These are phyloP conservation scores for Bothriochloa decipiens DNA, from an alignment of 176 grass and related monocot species.

Conservation along the genomic window DNA sequence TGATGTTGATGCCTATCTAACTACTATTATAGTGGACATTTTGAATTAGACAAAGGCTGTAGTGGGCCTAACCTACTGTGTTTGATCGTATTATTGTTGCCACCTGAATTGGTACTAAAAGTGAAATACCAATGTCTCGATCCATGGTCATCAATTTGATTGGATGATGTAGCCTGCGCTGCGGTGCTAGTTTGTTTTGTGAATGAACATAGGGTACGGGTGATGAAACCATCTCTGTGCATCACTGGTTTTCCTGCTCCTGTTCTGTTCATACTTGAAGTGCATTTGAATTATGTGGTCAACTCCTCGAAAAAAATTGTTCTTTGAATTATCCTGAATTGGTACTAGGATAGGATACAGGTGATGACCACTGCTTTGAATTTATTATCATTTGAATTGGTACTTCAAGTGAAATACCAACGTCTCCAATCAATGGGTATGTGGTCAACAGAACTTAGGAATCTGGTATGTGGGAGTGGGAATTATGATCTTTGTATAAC, in stretches of 20 bases:
- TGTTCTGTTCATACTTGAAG: neutral
- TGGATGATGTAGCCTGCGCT: neutral
- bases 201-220: neutral
- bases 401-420: neutral
- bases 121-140: neutral
- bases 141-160: neutral
- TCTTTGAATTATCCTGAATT: neutral
- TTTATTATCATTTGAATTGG: neutral
- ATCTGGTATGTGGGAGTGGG: neutral
- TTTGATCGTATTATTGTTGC: neutral
- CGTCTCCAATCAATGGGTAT: neutral
- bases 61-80: neutral
- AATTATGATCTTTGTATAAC: neutral
- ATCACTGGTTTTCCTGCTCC: slow-evolving; percentile 12
- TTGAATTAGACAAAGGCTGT: neutral
- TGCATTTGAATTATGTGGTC: neutral
- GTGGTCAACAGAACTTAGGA: neutral
- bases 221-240: neutral
- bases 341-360: neutral
- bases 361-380: neutral
- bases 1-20: slow-evolving; percentile 26
- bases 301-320: neutral
- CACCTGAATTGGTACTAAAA: neutral
- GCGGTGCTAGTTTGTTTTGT: neutral
- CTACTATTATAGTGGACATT: neutral